phyloP scores from a whole-genome alignment of 148 eudicot genomes.

The Arbutus unedo region DNA sequence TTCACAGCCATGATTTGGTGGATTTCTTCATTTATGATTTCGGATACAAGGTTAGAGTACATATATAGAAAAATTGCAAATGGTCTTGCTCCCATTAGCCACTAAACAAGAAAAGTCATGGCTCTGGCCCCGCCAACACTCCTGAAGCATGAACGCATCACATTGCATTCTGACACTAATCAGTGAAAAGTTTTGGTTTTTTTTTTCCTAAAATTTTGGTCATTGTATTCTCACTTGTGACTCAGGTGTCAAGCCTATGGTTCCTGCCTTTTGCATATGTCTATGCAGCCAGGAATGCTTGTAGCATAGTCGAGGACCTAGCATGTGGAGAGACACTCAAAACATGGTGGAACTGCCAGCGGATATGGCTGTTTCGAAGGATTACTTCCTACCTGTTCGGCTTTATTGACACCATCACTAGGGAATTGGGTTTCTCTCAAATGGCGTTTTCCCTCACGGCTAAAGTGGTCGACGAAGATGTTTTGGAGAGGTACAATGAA shows the following conservation, averaged over 20 bases:
- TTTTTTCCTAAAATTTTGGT: too few relatives aligned
- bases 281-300: slow-evolving; percentile 18
- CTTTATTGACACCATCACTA: slow-evolving; percentile 23
- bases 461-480: slow-evolving; percentile 30
- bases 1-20: too few relatives aligned
- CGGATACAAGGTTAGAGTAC: background rate
- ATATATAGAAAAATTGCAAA: too few relatives aligned
- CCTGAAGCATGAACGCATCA: background rate
- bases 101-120: background rate
- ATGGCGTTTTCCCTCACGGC: slow-evolving; percentile 31
- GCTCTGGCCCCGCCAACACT: background rate
- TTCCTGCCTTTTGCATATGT: slow-evolving; percentile 36
- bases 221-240: background rate
- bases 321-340: slow-evolving; percentile 27
- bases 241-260: slow-evolving; percentile 43
- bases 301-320: slow-evolving; percentile 31
- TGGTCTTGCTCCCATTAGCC: too few relatives aligned
- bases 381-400: slow-evolving; percentile 31
- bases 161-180: background rate
- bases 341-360: slow-evolving; percentile 45
- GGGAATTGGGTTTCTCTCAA: slow-evolving; percentile 29
- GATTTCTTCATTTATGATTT: too few relatives aligned
- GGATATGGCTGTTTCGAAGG: slow-evolving; percentile 37
- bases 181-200: too few relatives aligned
- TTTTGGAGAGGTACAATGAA: slow-evolving; percentile 26